Conservation (phyloP, 768 basidiomycete species). For the Terana coerulea region DNA sequence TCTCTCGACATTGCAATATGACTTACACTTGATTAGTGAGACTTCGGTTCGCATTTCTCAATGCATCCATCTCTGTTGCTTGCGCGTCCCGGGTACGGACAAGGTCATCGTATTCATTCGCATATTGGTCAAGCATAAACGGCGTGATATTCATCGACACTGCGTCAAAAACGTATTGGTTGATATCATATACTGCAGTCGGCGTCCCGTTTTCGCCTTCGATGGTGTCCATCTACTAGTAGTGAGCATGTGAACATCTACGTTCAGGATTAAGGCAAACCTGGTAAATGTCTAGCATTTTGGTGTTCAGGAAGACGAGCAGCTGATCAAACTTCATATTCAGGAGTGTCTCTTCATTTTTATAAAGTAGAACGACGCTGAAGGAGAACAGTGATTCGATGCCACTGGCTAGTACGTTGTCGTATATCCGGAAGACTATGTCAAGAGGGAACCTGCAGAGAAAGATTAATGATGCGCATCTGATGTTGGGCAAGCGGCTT, state of each 20-base stretch:
- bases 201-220: slow-evolving; percentile 18
- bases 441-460: slow-evolving; percentile 80
- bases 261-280: too few species aligned
- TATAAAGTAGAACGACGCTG: slow-evolving; percentile 79
- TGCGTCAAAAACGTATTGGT: slow-evolving; percentile 87
- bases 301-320: slow-evolving; percentile 74
- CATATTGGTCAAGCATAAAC: slow-evolving; percentile 91
- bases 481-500: slow-evolving; percentile 18
- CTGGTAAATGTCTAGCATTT: slow-evolving; percentile 82
- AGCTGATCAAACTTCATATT: slow-evolving; percentile 90
- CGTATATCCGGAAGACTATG: slow-evolving; percentile 94
- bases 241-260: neutral
- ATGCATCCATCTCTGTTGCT: slow-evolving; percentile 75
- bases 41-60: slow-evolving; percentile 75
- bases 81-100: slow-evolving; percentile 78
- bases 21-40: slow-evolving; percentile 79
- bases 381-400: slow-evolving; percentile 98
- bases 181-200: slow-evolving; percentile 48
- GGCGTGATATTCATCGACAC: slow-evolving; percentile 85
- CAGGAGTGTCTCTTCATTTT: slow-evolving; percentile 80
- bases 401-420: slow-evolving; percentile 93
- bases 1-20: neutral
- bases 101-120: slow-evolving; percentile 84
- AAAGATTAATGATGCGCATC: neutral
- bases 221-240: neutral